Base-by-base conservation (phyloP, 805 yeast genomes). In the Candida ovalis region DNA sequence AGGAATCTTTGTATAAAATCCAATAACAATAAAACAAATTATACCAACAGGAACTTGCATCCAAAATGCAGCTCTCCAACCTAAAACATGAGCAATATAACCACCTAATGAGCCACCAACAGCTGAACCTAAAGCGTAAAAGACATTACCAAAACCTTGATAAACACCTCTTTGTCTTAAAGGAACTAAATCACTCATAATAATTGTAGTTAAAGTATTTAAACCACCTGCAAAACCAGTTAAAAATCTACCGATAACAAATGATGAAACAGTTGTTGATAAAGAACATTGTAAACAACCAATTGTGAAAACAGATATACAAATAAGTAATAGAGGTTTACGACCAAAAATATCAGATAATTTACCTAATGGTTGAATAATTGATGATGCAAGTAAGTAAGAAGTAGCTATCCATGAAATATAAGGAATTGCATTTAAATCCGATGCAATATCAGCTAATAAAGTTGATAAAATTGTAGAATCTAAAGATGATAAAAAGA, bases 151-250 rank as follows among this genome's bases (percentile, higher is more conserved):
- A 42, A 88, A 58, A 0, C 97, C 97, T 64, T 91, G 97, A 66
- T 78, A 88, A 42, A 88, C 68, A 2, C 96, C 96, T 46, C 97
- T 74, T 30, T 84, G 80, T 48, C 95, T 74, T 56, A 90, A 73
- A 3, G 96, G 88, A 23, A 91, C 83, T 45, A 88, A 72, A 63
- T 90, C 97, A 45, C 88, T 80, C 65, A 86, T 78, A 12, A 88
- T 77, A 47, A 90, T 86, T 13, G 96, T 85, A 38, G 86, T 78
- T 53, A 89, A 69, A 0, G 94, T 78, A 49, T 85, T 82, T 59
- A 89, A 76, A 1, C 97, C 97, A n/a, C 96, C 96, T 12, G 96
- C 96, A 54, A 87, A 76, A 7, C 97, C 97, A 32, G 95, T 81
- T 44, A 90, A 71, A 52, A 88, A 83, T 55, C 90, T 68, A 6